Percentiles rank a stretch among this genome's conserved stretches.
phyloP scores from a whole-genome alignment of 2,329 filamentous ascomycete species.

The Hortaea sp. region DNA sequence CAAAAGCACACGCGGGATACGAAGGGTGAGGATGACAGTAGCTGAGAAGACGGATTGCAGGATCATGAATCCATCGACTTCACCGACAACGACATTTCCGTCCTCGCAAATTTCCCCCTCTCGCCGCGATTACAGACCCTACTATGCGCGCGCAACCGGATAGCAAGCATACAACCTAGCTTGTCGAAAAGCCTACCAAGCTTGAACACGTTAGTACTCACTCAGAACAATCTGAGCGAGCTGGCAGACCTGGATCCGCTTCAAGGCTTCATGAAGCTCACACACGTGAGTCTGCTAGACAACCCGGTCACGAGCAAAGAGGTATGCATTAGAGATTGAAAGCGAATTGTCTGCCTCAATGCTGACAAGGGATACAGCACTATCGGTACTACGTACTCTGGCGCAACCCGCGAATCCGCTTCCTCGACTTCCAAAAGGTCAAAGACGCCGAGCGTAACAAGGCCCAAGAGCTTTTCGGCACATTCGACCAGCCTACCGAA shows the following conservation, averaged over 20 bases:
- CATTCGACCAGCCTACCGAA: constrained; percentile 59
- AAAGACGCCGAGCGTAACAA: constrained; percentile 71
- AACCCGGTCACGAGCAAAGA: constrained; percentile 91
- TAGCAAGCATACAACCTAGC: constrained; percentile 68
- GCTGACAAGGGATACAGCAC: constrained; percentile 45
- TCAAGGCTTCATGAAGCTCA: constrained; percentile 56
- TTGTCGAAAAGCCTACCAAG: constrained; percentile 70
- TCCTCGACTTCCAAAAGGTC: constrained; percentile 87
- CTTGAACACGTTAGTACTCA: constrained; percentile 70
- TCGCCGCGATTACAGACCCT: constrained; percentile 80
- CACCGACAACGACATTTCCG: constrained; percentile 92
- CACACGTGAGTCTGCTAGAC: constrained; percentile 70
- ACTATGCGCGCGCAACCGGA: constrained; percentile 79
- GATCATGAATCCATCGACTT: constrained; percentile 96
- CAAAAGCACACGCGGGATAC: constrained; percentile 12
- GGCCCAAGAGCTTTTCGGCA: constrained; percentile 76
- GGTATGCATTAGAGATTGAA: constrained; percentile 46
- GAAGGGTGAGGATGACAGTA: constrained; percentile 27
- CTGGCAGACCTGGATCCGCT: constrained; percentile 82
- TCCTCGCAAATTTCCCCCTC: constrained; percentile 84
- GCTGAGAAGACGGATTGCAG: constrained; percentile 33
- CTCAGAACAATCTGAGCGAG: constrained; percentile 72
- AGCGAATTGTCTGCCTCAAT: too few species aligned
- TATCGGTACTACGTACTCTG: constrained; percentile 90
- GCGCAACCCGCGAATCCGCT: constrained; percentile 73